Evolutionary conservation across 2,329 filamentous ascomycete species (phyloP), one percentile per base, ranked within the genome.

Genomic region (Chaetothyriales sp.): DNA sequence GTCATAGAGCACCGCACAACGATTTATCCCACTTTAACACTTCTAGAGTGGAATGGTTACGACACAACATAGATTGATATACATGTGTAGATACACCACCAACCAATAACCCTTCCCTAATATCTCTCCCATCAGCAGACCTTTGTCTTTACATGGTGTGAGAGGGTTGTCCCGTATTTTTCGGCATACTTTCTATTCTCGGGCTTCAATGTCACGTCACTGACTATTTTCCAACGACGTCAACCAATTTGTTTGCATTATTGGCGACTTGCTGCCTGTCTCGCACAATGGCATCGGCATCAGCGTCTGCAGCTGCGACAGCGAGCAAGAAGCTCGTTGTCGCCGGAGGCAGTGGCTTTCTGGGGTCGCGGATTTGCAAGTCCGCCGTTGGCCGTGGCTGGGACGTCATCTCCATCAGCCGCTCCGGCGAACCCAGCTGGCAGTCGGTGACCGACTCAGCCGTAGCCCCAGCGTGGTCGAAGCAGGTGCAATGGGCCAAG

Each of bases 391-490:
- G 81, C 45, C 76, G 88, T 64, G 87, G 88, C 50, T 96, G 90
- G 90, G 79, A 88, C 51, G 90, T 96, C 46, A 90, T 81, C 19
- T 95, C 89, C 5, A 81, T 98, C 48, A 95, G 88, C 67, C 90
- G 90, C 60, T 95, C 89, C 36, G 92, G 92, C 54, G 81, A 88
- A 62, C 92, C 92, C 15, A 78, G 77, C 60, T 98, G 92, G 92
- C 77, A 84, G 50, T 73, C 79, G 15, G 78, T 95, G 53, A 83
- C 85, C n/a, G 76, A 83, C 39, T 87, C 78, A 2, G 64, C 78
- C 18, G 73, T 76, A 6, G 76, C 86, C 0, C 90, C 90, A 0
- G 63, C 80, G 22, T 98, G 92, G 92, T 80, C 88, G 1, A 78
- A 78, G 60, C 79, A 80, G 46, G 86, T 98, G 4, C 77, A 80